Percentiles rank a stretch among this genome's conserved stretches.
phyloP scores from a whole-genome alignment of 139 green algal species.

The Axilococcus clingmanii region DNA sequence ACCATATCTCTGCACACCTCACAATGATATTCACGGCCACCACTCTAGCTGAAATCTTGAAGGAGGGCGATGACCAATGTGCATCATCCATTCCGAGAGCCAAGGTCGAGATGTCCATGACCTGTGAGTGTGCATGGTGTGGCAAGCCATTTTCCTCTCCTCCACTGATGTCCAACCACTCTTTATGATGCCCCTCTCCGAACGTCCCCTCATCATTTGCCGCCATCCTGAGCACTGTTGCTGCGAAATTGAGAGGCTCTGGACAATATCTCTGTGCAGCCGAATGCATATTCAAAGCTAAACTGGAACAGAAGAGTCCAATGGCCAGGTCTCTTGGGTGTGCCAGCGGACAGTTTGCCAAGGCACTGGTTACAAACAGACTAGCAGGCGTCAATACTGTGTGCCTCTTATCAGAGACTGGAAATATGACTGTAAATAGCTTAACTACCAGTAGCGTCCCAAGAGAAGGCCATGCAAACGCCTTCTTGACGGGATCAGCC shows the following conservation, averaged over 20 bases:
- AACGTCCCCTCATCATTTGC: no score
- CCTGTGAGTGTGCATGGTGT: not conserved
- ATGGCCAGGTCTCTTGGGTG: constrained; percentile 20
- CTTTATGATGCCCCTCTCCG: not conserved
- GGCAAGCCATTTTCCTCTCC: constrained; percentile 7
- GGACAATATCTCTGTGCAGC: constrained; percentile 41
- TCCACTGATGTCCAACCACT: constrained; percentile 3
- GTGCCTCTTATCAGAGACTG: constrained; percentile 66
- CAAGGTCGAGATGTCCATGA: not conserved
- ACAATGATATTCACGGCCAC: constrained; percentile 33
- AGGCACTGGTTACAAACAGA: constrained; percentile 41
- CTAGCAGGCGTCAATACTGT: constrained; percentile 64
- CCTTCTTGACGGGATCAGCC: constrained; percentile 4
- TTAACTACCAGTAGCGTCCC: constrained; percentile 69
- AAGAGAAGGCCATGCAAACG: constrained; percentile 23
- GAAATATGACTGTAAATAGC: constrained; percentile 79
- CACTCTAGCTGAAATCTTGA: constrained; percentile 20
- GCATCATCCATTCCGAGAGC: no score
- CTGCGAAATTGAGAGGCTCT: constrained; percentile 52
- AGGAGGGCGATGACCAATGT: constrained; percentile 9
- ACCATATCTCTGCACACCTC: constrained; percentile 14
- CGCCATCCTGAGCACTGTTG: constrained; percentile 17
- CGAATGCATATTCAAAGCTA: constrained; percentile 34
- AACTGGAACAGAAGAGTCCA: constrained; percentile 26
- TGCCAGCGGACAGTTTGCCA: constrained; percentile 43